A percentile compares a stretch with the other conserved stretches of the same genome.
These are phyloP conservation scores for Gossypium turneri DNA, from an alignment of 345 rosid species.

Conservation along the genomic window DNA sequence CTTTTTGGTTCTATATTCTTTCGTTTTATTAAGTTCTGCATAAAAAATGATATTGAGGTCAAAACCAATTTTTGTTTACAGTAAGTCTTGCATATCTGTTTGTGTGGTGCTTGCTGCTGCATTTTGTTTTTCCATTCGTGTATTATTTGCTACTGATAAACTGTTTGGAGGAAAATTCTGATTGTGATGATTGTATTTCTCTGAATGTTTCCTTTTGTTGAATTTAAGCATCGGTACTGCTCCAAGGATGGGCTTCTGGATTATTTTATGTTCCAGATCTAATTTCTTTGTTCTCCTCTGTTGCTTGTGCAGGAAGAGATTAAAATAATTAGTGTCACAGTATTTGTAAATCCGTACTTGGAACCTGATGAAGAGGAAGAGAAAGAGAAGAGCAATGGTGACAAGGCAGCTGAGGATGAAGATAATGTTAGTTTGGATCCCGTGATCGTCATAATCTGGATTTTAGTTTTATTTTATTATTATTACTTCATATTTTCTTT, in stretches of 20 bases:
- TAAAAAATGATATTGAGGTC: not conserved
- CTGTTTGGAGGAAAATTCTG: not conserved
- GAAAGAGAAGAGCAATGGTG: conserved; percentile 63
- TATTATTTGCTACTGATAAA: not conserved
- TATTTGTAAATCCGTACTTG: conserved; percentile 83
- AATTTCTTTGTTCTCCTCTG: conserved; percentile 10
- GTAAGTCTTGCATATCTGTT: not conserved
- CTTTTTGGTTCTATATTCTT: not conserved
- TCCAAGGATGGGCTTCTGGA: not conserved
- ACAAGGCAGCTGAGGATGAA: conserved; percentile 46
- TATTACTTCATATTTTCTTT: not conserved
- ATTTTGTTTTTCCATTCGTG: not conserved
- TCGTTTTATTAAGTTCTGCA: not conserved
- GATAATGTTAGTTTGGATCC: conserved; percentile 42
- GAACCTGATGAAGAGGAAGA: conserved; percentile 82
- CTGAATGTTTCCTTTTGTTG: not conserved
- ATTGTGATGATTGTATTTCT: not conserved
- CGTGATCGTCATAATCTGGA: not conserved
- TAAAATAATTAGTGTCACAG: conserved; percentile 61
- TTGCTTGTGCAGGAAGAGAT: conserved; percentile 69
- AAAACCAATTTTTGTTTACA: not conserved
- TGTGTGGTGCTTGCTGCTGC: not conserved
- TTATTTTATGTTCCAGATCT: not conserved
- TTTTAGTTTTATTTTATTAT: not conserved
- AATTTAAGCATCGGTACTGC: not conserved